Evolutionary conservation across 2,329 filamentous ascomycete species (phyloP).

Genomic region (Truncatella angustata): DNA sequence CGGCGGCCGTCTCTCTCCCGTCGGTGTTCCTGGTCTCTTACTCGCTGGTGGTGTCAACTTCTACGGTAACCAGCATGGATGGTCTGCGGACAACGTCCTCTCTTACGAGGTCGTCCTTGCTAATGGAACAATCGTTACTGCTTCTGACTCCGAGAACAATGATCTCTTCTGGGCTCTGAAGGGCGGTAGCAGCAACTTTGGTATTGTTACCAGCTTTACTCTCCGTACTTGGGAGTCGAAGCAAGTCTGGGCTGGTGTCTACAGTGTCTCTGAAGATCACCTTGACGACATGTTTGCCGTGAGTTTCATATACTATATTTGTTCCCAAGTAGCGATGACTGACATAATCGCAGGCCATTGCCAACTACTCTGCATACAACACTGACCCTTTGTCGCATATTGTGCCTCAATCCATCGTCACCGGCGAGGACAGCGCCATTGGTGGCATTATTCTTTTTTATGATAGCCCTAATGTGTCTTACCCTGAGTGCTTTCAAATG

Average conservation of each 20-base stretch:
- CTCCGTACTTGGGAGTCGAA: background rate
- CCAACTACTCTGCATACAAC: slow-evolving; percentile 21
- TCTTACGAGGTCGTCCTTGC: slow-evolving; percentile 9
- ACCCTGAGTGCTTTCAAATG: slow-evolving; percentile 30
- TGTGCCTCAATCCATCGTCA: slow-evolving; percentile 20
- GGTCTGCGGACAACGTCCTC: slow-evolving; percentile 7
- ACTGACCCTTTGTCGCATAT: slow-evolving; percentile 20
- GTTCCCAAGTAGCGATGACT: too few species aligned
- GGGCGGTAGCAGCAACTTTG: slow-evolving; percentile 9
- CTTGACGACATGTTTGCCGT: slow-evolving; percentile 18
- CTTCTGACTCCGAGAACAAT: background rate
- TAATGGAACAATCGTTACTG: slow-evolving; percentile 6
- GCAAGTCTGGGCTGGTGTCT: slow-evolving; percentile 14
- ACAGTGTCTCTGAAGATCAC: slow-evolving; percentile 18
- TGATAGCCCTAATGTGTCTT: slow-evolving; percentile 27
- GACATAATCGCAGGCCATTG: slow-evolving; percentile 20
- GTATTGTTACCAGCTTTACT: slow-evolving; percentile 9
- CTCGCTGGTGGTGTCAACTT: slow-evolving; percentile 16
- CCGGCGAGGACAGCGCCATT: slow-evolving; percentile 20
- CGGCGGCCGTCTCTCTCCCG: slow-evolving; percentile 12
- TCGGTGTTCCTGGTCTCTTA: slow-evolving; percentile 14
- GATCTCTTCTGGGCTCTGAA: slow-evolving; percentile 11
- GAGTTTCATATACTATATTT: background rate
- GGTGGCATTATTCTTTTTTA: slow-evolving; percentile 36
- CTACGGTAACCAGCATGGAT: slow-evolving; percentile 8